Evolutionary conservation across 2,329 filamentous ascomycete species (phyloP).

Genomic region (Paraphoma chrysanthemicola): DNA sequence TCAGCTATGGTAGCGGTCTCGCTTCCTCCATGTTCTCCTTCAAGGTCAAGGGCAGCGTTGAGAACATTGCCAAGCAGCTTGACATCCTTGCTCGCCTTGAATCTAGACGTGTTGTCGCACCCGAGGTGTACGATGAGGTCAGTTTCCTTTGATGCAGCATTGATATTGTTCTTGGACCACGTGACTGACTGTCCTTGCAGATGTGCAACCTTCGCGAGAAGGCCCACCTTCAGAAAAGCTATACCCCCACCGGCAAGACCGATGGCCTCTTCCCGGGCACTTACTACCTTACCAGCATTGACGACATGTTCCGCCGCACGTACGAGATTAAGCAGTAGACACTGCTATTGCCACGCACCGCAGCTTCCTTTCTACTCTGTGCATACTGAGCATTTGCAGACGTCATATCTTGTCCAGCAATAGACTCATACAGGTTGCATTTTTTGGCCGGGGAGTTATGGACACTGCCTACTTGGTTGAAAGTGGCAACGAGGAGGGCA

Average conservation of each 20-base stretch:
- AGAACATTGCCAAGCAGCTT: conserved; percentile 56
- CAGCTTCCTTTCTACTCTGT: conserved; percentile 34
- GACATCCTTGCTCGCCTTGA: conserved; percentile 57
- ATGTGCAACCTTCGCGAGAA: conserved; percentile 61
- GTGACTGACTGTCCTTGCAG: conserved; percentile 46
- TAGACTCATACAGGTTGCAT: conserved; percentile 34
- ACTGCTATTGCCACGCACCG: conserved; percentile 7
- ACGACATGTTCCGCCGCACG: conserved; percentile 59
- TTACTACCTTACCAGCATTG: conserved; percentile 59
- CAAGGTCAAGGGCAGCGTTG: conserved; percentile 54
- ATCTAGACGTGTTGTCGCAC: conserved; percentile 53
- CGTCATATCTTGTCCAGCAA: conserved; percentile 38
- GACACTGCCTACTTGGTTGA: conserved; percentile 1
- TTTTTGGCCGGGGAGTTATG: conserved; percentile 26
- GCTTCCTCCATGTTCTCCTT: conserved; percentile 60
- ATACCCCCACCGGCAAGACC: conserved; percentile 52
- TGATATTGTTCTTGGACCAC: conserved; percentile 17
- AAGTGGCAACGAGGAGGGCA: background rate
- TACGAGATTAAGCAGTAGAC: conserved; percentile 59
- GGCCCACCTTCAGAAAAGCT: conserved; percentile 59
- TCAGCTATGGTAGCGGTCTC: conserved; percentile 61
- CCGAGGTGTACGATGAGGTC: conserved; percentile 58
- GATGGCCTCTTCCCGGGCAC: conserved; percentile 56
- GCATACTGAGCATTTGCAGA: conserved; percentile 46
- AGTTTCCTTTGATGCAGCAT: conserved; percentile 19